Evolutionary conservation across 192 early-diverging fungal species (phyloP).

Genomic region (Globomyces pollinis-pini): DNA sequence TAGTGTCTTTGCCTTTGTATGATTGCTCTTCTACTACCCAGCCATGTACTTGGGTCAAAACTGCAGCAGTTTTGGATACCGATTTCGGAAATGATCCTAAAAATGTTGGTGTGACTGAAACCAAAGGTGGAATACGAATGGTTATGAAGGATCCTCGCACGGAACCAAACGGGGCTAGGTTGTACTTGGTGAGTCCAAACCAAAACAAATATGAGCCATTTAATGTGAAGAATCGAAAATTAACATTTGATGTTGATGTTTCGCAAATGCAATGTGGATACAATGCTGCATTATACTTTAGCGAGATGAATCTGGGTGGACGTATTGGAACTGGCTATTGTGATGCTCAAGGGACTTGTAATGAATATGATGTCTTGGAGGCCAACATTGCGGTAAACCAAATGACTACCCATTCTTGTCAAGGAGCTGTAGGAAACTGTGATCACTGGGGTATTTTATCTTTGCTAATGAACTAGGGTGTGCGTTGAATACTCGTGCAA

Average conservation of each 20-base stretch:
- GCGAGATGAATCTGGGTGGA: conserved; percentile 20
- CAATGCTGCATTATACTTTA: conserved; percentile 34
- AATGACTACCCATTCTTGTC: conserved; percentile 23
- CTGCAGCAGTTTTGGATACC: not conserved
- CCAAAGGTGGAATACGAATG: not conserved
- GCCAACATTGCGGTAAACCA: conserved; percentile 16
- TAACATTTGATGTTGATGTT: conserved; percentile 25
- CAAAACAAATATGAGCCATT: not conserved
- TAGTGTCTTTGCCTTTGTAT: conserved; percentile 4
- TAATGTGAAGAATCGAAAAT: conserved; percentile 10
- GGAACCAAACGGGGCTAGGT: not conserved
- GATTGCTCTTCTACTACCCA: not conserved
- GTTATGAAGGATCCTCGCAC: not conserved
- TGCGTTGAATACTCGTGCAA: conserved; percentile 12
- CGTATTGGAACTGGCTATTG: conserved; percentile 22
- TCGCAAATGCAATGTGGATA: conserved; percentile 23
- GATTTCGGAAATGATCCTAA: not conserved
- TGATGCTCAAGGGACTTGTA: conserved; percentile 30
- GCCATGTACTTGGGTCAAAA: not conserved
- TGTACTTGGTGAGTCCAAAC: not conserved
- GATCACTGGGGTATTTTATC: conserved; percentile 21
- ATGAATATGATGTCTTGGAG: conserved; percentile 25
- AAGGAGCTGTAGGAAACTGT: conserved; percentile 9
- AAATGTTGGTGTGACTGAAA: not conserved
- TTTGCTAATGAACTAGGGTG: not conserved